A percentile compares a stretch with the other conserved stretches of the same genome.
phyloP scores from a whole-genome alignment of 1,284 basidiomycete genomes.

The Bondarzewia mesenterica region DNA sequence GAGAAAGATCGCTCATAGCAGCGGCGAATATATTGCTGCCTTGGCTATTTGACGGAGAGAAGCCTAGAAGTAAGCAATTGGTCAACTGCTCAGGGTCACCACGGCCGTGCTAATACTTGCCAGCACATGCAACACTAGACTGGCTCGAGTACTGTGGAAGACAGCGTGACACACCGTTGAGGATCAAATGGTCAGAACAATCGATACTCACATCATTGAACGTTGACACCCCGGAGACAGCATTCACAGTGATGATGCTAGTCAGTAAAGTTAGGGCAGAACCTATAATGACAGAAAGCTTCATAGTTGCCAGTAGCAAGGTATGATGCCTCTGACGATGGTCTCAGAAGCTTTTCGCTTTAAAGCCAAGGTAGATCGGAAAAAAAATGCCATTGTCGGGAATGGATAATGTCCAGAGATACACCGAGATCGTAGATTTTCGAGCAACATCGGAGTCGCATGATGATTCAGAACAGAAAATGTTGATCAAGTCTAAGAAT shows the following conservation, averaged over 20 bases:
- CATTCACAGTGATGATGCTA: background rate
- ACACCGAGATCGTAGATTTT: background rate
- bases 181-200: too few species aligned
- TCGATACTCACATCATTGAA: constrained; percentile 23
- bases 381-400: too few species aligned
- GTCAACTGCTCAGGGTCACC: too few species aligned
- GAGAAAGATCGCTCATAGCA: constrained; percentile 26
- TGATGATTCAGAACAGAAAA: too few species aligned
- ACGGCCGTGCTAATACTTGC: too few species aligned
- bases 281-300: background rate
- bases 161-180: constrained; percentile 9
- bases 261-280: background rate
- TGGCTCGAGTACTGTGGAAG: constrained; percentile 20
- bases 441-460: too few species aligned
- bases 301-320: background rate
- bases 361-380: too few species aligned
- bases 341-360: too few species aligned
- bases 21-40: constrained; percentile 25
- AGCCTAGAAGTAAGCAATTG: constrained; percentile 17
- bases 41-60: constrained; percentile 22
- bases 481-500: too few species aligned
- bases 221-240: constrained; percentile 20
- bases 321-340: background rate
- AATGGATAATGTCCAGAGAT: background rate
- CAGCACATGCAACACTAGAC: constrained; percentile 22